phyloP scores from a whole-genome alignment of 305 asterid genomes.

The Fraxinus greggii region DNA sequence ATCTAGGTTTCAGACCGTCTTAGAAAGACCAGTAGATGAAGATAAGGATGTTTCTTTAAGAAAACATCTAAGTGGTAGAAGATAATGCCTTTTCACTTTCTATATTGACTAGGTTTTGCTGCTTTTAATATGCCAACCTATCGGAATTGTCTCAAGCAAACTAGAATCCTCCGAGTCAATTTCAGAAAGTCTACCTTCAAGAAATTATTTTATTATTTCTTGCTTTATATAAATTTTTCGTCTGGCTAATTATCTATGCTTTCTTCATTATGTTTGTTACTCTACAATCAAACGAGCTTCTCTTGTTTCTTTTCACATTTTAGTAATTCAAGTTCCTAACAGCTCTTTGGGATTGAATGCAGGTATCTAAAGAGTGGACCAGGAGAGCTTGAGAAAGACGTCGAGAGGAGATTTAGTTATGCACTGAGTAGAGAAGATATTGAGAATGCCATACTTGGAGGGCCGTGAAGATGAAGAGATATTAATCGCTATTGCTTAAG shows the following conservation, averaged over 20 bases:
- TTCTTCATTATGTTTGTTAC: background rate
- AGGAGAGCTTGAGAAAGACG: slow-evolving; percentile 76
- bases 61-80: background rate
- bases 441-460: slow-evolving; percentile 96
- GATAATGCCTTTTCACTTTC: background rate
- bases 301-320: background rate
- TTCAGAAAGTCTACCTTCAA: background rate
- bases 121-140: background rate
- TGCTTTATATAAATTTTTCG: background rate
- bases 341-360: slow-evolving; percentile 20
- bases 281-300: background rate
- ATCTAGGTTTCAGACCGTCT: background rate
- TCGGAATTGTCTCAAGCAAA: background rate
- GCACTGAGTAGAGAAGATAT: slow-evolving; percentile 96
- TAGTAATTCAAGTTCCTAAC: background rate
- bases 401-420: slow-evolving; percentile 92
- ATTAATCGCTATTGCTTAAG: background rate
- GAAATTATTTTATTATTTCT: background rate
- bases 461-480: slow-evolving; percentile 50
- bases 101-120: background rate
- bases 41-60: background rate
- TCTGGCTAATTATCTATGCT: background rate
- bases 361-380: slow-evolving; percentile 87
- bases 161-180: background rate
- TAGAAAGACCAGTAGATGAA: background rate